phyloP scores from a whole-genome alignment of 139 green algal genomes.

The Closterium sp. region DNA sequence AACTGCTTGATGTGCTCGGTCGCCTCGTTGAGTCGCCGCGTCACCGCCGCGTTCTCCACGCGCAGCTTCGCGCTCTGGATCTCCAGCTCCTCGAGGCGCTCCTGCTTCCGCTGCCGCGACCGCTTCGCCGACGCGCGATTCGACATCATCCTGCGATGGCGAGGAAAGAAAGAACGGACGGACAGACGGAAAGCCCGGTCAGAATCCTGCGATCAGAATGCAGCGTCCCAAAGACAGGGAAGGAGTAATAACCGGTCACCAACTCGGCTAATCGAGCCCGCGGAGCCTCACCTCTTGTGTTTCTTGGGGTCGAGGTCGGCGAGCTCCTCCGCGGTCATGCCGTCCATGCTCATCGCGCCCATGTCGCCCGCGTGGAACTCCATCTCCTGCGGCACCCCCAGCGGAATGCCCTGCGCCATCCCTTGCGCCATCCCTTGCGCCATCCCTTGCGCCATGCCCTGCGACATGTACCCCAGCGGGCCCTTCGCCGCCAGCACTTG shows the following conservation, averaged over 20 bases:
- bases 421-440: not conserved
- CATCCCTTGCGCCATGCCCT: not conserved
- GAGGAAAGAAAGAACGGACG: not conserved
- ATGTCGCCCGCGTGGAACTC: not conserved
- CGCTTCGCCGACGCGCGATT: constrained; percentile 46
- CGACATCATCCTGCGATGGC: constrained; percentile 35
- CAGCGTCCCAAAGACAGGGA: not conserved
- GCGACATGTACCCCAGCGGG: not conserved
- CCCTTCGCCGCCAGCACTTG: not conserved
- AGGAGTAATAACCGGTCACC: too few relatives aligned
- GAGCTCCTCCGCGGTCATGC: not conserved
- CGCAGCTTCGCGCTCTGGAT: constrained; percentile 13
- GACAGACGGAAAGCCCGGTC: not conserved
- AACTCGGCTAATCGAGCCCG: too few relatives aligned
- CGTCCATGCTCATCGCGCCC: not conserved
- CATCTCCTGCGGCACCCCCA: not conserved
- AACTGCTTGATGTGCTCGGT: not conserved
- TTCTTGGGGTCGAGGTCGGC: not conserved
- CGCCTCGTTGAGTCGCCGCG: constrained; percentile 18
- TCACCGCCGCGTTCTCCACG: constrained; percentile 31
- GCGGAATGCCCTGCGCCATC: not conserved
- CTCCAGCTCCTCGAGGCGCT: constrained; percentile 38
- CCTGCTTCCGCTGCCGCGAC: constrained; percentile 41
- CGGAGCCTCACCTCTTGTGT: not conserved
- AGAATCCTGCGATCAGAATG: not conserved